A percentile compares a stretch with the other conserved stretches of the same genome.
Evolutionary conservation across 768 basidiomycete genomes (phyloP).

Genomic region (Boletus patriciae): DNA sequence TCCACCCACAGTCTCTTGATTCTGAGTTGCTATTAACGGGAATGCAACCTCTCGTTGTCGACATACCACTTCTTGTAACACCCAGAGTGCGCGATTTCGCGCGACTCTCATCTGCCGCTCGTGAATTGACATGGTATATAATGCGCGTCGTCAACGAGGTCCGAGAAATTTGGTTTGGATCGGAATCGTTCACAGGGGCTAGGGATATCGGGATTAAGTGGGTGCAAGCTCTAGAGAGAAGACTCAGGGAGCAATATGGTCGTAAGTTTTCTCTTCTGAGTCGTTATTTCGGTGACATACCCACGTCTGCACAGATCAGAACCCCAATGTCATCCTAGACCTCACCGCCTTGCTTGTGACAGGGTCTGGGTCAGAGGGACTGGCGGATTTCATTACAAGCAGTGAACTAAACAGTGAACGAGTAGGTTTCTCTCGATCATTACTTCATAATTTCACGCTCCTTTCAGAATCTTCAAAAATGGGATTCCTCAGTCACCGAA

Average conservation of each 20-base stretch:
- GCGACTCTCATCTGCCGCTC: conserved; percentile 62
- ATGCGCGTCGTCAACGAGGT: conserved; percentile 73
- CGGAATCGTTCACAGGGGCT: conserved; percentile 63
- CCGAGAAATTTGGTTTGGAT: conserved; percentile 71
- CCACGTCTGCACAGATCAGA: conserved; percentile 45
- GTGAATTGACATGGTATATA: conserved; percentile 71
- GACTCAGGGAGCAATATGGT: conserved; percentile 65
- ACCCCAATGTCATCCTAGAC: conserved; percentile 66
- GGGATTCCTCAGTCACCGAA: conserved; percentile 74
- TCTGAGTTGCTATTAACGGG: conserved; percentile 28
- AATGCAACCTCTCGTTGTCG: conserved; percentile 45
- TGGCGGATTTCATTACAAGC: conserved; percentile 74
- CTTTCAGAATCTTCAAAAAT: conserved; percentile 72
- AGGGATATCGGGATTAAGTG: conserved; percentile 73
- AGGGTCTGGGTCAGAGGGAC: conserved; percentile 67
- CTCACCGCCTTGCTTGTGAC: conserved; percentile 69
- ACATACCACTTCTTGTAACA: conserved; percentile 57
- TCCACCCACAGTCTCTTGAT: conserved; percentile 40
- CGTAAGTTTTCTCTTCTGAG: conserved; percentile 43
- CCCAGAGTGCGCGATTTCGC: conserved; percentile 68
- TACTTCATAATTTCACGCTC: conserved; percentile 20
- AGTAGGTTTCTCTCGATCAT: conserved; percentile 41
- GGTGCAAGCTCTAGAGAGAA: conserved; percentile 62
- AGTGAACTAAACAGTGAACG: conserved; percentile 81
- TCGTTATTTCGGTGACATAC: conserved; percentile 8